A percentile compares a stretch with the other conserved stretches of the same genome.
Evolutionary conservation across 1,284 basidiomycete species (phyloP).

Genomic region (Sanguinoderma infundibulare): DNA sequence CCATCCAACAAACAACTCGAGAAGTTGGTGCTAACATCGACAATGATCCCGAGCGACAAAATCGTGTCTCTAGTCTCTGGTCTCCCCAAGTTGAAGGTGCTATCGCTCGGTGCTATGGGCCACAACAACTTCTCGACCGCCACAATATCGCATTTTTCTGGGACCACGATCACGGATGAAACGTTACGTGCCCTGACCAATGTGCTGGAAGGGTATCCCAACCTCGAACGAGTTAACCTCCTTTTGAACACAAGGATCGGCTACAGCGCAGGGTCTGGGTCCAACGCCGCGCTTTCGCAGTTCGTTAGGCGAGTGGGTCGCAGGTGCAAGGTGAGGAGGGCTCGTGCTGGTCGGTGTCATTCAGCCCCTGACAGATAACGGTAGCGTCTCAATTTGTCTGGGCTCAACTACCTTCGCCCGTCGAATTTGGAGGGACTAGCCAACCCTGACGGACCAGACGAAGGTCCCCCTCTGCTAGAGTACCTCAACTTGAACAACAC

Average conservation of each 20-base stretch:
- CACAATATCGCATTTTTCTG: constrained; percentile 49
- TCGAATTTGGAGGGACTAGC: constrained; percentile 54
- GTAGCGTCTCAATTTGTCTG: constrained; percentile 55
- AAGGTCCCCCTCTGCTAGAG: constrained; percentile 43
- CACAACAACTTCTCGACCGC: constrained; percentile 48
- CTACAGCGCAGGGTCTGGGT: constrained; percentile 33
- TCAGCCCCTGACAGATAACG: neutral
- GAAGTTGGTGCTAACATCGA: constrained; percentile 68
- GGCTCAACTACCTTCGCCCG: constrained; percentile 56
- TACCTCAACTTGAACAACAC: constrained; percentile 66
- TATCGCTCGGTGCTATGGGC: constrained; percentile 67
- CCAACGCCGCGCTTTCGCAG: constrained; percentile 43
- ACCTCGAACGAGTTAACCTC: constrained; percentile 58
- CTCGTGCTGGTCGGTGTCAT: neutral
- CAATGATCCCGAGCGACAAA: constrained; percentile 44
- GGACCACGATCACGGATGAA: constrained; percentile 60
- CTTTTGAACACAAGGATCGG: constrained; percentile 69
- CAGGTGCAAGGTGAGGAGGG: constrained; percentile 54
- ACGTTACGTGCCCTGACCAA: constrained; percentile 50
- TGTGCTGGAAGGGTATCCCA: constrained; percentile 39
- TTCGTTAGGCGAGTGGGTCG: constrained; percentile 61
- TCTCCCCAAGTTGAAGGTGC: constrained; percentile 47
- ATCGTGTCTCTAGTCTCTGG: constrained; percentile 45
- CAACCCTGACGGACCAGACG: constrained; percentile 34
- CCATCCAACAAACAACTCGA: constrained; percentile 40